Evolutionary conservation across 2,329 filamentous ascomycete species (phyloP).

Genomic region (Penicillium sp.): DNA sequence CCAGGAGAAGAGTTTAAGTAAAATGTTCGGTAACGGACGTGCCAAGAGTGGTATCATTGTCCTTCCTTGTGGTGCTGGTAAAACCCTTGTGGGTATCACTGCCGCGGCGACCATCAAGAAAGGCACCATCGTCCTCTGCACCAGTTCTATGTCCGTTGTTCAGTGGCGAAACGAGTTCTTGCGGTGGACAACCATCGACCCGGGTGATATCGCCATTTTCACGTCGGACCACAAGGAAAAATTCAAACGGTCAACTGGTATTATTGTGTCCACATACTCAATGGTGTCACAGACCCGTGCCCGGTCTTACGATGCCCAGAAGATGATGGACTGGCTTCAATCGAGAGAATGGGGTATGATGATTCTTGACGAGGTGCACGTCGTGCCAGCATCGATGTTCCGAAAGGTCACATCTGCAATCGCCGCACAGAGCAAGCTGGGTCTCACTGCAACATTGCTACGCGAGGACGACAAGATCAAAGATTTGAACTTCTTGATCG

Average conservation of each 20-base stretch:
- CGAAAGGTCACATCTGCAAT: slow-evolving; percentile 89
- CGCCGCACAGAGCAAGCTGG: slow-evolving; percentile 92
- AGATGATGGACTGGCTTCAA: slow-evolving; percentile 95
- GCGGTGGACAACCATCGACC: slow-evolving; percentile 98
- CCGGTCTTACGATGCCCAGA: slow-evolving; percentile 86
- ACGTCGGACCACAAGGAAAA: slow-evolving; percentile 87
- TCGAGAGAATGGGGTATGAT: slow-evolving; percentile 94
- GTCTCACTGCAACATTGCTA: slow-evolving; percentile 87
- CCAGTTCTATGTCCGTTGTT: slow-evolving; percentile 94
- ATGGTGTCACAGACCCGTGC: slow-evolving; percentile 95
- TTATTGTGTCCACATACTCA: slow-evolving; percentile 96
- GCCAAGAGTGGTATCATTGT: slow-evolving; percentile 98
- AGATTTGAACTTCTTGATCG: slow-evolving; percentile 95
- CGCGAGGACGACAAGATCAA: slow-evolving; percentile 98
- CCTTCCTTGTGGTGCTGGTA: slow-evolving; percentile 91
- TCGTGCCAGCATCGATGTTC: slow-evolving; percentile 96
- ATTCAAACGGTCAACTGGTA: slow-evolving; percentile 86
- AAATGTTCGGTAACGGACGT: slow-evolving; percentile 98
- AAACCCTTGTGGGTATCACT: slow-evolving; percentile 97
- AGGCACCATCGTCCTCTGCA: slow-evolving; percentile 90
- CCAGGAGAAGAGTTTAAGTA: slow-evolving; percentile 95
- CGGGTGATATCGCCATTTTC: slow-evolving; percentile 90
- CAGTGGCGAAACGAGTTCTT: slow-evolving; percentile 97
- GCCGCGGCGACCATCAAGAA: slow-evolving; percentile 98
- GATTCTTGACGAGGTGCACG: slow-evolving; percentile 96